Evolutionary conservation across 257 asterid species (phyloP).

Genomic region (Cynanchum wilfordii): DNA sequence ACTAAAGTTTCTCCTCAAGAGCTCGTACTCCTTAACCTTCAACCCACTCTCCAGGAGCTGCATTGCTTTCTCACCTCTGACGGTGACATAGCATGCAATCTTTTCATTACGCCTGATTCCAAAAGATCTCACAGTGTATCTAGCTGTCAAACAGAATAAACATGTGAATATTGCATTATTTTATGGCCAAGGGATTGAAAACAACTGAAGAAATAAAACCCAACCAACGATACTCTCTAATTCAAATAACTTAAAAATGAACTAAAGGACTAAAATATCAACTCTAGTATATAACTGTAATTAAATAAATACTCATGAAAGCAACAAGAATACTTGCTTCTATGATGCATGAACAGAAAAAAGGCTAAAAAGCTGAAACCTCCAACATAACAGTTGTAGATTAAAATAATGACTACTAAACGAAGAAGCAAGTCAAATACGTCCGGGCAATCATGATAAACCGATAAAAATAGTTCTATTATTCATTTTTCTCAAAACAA

Average conservation of each 20-base stretch:
- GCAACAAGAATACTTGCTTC: background rate
- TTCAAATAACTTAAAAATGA: background rate
- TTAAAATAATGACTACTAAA: background rate
- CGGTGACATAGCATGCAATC: slow-evolving; percentile 69
- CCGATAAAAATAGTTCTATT: background rate
- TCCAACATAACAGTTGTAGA: background rate
- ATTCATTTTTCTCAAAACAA: background rate
- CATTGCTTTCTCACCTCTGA: slow-evolving; percentile 64
- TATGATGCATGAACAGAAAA: background rate
- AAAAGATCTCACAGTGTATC: slow-evolving; percentile 72
- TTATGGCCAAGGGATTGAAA: background rate
- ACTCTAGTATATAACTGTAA: background rate
- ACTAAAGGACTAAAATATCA: background rate
- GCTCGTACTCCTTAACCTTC: slow-evolving; percentile 66
- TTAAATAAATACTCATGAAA: background rate
- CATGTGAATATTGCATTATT: background rate
- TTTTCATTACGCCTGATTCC: slow-evolving; percentile 75
- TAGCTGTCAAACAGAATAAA: slow-evolving; percentile 34
- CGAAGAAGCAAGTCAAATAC: background rate
- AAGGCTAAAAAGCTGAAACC: background rate
- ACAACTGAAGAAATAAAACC: background rate
- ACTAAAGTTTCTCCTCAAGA: slow-evolving; percentile 57
- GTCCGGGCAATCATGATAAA: background rate
- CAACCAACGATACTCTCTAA: background rate
- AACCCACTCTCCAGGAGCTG: slow-evolving; percentile 65